Evolutionary conservation across 164 flowering plant species (phyloP).

Genomic region (Aristolochia fimbriata): DNA sequence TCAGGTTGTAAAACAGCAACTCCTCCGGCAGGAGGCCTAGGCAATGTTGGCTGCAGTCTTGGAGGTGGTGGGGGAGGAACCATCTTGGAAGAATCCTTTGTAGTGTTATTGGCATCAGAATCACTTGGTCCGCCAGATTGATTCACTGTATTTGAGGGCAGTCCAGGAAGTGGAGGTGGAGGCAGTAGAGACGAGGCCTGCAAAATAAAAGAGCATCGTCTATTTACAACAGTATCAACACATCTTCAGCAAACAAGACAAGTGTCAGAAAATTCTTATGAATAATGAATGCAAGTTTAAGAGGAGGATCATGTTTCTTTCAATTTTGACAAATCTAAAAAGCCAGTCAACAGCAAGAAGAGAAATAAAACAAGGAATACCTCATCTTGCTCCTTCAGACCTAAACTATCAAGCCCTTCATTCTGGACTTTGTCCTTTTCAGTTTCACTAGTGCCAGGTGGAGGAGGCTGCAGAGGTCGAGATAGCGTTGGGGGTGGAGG

Average conservation of each 20-base stretch:
- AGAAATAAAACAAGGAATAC: slow-evolving; percentile 18
- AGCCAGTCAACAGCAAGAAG: not conserved
- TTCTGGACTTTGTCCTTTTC: slow-evolving; percentile 33
- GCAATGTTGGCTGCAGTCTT: slow-evolving; percentile 32
- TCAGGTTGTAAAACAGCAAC: slow-evolving; percentile 50
- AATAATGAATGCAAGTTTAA: too few relatives aligned
- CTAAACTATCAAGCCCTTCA: slow-evolving; percentile 25
- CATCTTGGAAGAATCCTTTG: slow-evolving; percentile 39
- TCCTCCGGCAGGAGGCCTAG: slow-evolving; percentile 32
- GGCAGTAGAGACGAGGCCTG: slow-evolving; percentile 44
- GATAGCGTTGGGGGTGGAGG: slow-evolving; percentile 46
- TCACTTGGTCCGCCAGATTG: slow-evolving; percentile 34
- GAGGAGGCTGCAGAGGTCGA: slow-evolving; percentile 55
- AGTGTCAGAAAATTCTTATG: too few relatives aligned
- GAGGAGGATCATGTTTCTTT: too few relatives aligned
- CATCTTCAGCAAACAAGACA: too few relatives aligned
- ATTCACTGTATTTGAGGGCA: slow-evolving; percentile 30
- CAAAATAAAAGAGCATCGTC: slow-evolving; percentile 2
- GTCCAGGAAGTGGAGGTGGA: slow-evolving; percentile 70
- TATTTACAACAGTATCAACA: not conserved
- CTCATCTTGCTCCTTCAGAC: slow-evolving; percentile 29
- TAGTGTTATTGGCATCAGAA: slow-evolving; percentile 25
- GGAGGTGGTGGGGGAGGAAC: slow-evolving; percentile 76
- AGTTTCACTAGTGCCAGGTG: slow-evolving; percentile 47
- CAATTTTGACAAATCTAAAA: too few relatives aligned